Conservation (phyloP, 305 asterid species). For the Solanum hybrid region DNA sequence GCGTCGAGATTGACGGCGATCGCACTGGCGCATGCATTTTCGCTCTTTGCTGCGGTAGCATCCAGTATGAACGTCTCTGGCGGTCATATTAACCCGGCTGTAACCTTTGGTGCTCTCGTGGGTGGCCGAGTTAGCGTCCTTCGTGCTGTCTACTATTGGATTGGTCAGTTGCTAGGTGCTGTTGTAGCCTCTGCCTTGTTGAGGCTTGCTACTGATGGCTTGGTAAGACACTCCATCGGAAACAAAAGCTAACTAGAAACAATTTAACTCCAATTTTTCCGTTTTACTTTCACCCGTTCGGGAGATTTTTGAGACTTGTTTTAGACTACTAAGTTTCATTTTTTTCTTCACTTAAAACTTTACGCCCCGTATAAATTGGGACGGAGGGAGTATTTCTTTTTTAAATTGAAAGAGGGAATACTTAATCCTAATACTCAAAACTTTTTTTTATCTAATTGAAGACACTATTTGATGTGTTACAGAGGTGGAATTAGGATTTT, state of each 20-base stretch:
- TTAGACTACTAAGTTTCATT: too few relatives aligned
- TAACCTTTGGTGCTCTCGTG: slow-evolving; percentile 76
- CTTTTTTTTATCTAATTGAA: too few relatives aligned
- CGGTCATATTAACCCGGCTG: slow-evolving; percentile 77
- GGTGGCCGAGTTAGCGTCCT: slow-evolving; percentile 65
- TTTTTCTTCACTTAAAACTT: too few relatives aligned
- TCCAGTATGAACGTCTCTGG: slow-evolving; percentile 84
- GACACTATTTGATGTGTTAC: too few relatives aligned
- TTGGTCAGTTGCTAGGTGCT: slow-evolving; percentile 76
- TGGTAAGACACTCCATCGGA: slow-evolving; percentile 21
- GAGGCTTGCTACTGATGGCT: slow-evolving; percentile 57
- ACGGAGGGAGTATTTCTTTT: too few relatives aligned
- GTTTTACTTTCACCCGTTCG: too few relatives aligned
- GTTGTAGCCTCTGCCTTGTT: slow-evolving; percentile 56
- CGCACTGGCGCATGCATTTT: slow-evolving; percentile 64
- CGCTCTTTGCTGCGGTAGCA: slow-evolving; percentile 68
- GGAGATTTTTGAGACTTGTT: too few relatives aligned
- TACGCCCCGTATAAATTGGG: neutral
- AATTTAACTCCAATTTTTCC: too few relatives aligned
- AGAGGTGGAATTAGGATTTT: neutral
- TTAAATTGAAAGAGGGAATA: neutral
- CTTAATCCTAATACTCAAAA: neutral
- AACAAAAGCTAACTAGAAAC: too few relatives aligned
- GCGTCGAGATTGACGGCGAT: slow-evolving; percentile 45
- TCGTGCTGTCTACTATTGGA: slow-evolving; percentile 72